phyloP scores from a whole-genome alignment of 371 early-diverging fungal species.

The Lichtheimia ramosa region DNA sequence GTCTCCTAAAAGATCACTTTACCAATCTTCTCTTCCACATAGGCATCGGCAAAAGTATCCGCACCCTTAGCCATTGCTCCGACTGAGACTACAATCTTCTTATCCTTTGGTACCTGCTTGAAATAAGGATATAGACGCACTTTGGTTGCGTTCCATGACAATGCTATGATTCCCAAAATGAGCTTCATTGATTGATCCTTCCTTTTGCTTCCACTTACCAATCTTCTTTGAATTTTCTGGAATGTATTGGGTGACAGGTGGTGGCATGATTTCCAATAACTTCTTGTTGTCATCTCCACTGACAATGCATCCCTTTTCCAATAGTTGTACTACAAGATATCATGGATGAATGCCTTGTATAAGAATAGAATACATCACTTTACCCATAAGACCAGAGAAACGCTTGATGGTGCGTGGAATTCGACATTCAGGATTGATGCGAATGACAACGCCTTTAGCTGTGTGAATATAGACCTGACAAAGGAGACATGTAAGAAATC shows the following conservation, averaged over 20 bases:
- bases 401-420: slow-evolving; percentile 98
- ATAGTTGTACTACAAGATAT: slow-evolving; percentile 80
- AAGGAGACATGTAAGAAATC: no score
- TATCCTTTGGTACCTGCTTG: slow-evolving; percentile 65
- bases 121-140: slow-evolving; percentile 78
- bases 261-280: slow-evolving; percentile 93
- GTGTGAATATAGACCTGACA: slow-evolving; percentile 89
- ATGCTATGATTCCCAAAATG: slow-evolving; percentile 44
- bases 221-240: slow-evolving; percentile 82
- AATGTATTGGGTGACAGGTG: slow-evolving; percentile 88
- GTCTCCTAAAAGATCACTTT: background rate
- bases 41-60: slow-evolving; percentile 90
- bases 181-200: background rate
- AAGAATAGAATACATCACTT: slow-evolving; percentile 1
- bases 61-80: slow-evolving; percentile 96
- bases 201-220: slow-evolving; percentile 37
- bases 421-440: slow-evolving; percentile 95
- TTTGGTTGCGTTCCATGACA: slow-evolving; percentile 89
- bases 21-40: slow-evolving; percentile 88
- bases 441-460: slow-evolving; percentile 91
- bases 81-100: slow-evolving; percentile 85
- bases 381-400: slow-evolving; percentile 94
- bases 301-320: slow-evolving; percentile 92
- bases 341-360: background rate
- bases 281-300: slow-evolving; percentile 67